Percentiles rank a stretch among this genome's conserved stretches.
Conservation (phyloP, 495 filamentous ascomycete genomes). For the Entonaema liquescens region DNA sequence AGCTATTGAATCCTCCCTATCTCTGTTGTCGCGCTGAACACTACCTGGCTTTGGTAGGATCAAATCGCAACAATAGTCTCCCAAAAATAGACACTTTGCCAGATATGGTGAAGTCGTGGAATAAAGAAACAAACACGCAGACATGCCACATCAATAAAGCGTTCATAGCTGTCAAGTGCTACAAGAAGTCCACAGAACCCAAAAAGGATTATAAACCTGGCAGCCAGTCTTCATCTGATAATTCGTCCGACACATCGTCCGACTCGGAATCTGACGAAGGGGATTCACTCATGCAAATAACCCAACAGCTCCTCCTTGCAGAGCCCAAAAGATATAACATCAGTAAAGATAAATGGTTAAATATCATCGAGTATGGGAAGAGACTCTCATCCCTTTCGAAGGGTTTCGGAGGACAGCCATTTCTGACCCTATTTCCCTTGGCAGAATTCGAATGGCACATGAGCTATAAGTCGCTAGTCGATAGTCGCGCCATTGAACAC, state of each 20-base stretch:
- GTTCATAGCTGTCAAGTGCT: background rate
- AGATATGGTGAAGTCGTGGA: background rate
- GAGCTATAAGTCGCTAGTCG: background rate
- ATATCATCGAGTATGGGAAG: background rate
- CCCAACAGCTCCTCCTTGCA: background rate
- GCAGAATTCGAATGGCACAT: background rate
- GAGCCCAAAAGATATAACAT: background rate
- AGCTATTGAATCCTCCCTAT: constrained; percentile 8
- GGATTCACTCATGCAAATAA: background rate
- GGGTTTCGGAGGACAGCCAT: constrained; percentile 3
- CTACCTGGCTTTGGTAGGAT: background rate
- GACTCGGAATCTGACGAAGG: background rate
- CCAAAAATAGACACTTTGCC: background rate
- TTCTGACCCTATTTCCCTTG: constrained; percentile 9
- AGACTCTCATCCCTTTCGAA: background rate
- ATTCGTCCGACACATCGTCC: background rate
- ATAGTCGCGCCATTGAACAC: background rate
- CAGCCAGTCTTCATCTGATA: too few species aligned
- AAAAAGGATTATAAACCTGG: too few species aligned
- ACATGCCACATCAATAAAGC: background rate
- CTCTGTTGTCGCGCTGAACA: constrained; percentile 12
- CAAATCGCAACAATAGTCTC: background rate
- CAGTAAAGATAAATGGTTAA: background rate
- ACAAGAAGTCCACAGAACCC: background rate
- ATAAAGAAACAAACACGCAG: background rate